Percentiles rank a stretch among this genome's conserved stretches.
phyloP scores from a whole-genome alignment of 306 rosid species.

The Adenanthera pavonina region DNA sequence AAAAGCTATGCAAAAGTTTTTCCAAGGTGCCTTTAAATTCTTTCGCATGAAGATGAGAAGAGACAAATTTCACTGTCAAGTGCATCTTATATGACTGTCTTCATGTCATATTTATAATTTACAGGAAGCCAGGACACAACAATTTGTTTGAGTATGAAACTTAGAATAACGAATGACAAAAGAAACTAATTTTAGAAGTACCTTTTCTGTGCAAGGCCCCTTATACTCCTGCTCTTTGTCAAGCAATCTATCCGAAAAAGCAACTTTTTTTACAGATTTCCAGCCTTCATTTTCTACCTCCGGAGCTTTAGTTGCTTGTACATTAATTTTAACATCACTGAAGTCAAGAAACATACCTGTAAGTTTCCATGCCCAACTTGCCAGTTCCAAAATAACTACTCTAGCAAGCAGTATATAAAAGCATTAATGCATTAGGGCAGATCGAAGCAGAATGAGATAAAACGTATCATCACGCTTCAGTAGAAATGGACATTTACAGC shows the following conservation, averaged over 20 bases:
- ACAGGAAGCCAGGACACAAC: conserved; percentile 8
- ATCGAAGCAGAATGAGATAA: conserved; percentile 6
- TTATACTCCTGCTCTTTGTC: conserved; percentile 52
- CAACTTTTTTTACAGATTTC: conserved; percentile 65
- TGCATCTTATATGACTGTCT: conserved; percentile 27
- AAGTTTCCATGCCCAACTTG: conserved; percentile 19
- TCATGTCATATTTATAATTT: conserved; percentile 14
- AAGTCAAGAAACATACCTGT: conserved; percentile 42
- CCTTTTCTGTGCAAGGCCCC: conserved; percentile 54
- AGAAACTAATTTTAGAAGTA: conserved; percentile 19
- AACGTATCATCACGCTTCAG: not conserved
- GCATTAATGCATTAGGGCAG: conserved; percentile 10
- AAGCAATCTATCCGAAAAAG: conserved; percentile 45
- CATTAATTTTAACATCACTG: conserved; percentile 53
- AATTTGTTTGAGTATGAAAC: conserved; percentile 30
- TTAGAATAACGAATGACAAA: conserved; percentile 24
- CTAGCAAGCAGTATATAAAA: conserved; percentile 15
- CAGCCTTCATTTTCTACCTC: conserved; percentile 65
- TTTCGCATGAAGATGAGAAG: conserved; percentile 29
- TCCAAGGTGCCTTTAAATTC: conserved; percentile 20
- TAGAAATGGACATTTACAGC: not conserved
- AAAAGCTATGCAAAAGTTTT: not conserved
- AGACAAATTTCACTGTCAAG: conserved; percentile 33
- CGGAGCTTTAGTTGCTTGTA: conserved; percentile 52
- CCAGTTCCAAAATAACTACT: conserved; percentile 28